Conservation (phyloP, 306 rosid species). For the Prunus persica region DNA sequence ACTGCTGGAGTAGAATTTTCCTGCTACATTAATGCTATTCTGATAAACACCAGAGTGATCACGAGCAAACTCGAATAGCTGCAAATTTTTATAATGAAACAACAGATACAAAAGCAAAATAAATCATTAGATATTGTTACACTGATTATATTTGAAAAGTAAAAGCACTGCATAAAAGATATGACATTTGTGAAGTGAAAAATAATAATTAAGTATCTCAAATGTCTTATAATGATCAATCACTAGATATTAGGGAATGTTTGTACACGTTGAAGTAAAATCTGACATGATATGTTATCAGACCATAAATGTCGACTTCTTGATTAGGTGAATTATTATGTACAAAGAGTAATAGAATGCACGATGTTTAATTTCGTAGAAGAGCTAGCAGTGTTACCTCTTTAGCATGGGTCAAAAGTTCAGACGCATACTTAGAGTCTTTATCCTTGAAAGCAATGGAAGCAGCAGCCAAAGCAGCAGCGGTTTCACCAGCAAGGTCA, state of each 20-base stretch:
- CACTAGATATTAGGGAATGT: too few relatives aligned
- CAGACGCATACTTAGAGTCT: conserved; percentile 22
- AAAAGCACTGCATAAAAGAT: not conserved
- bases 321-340: too few relatives aligned
- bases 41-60: conserved; percentile 37
- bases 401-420: conserved; percentile 39
- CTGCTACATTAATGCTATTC: conserved; percentile 31
- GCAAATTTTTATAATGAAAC: not conserved
- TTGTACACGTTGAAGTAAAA: not conserved
- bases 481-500: conserved; percentile 65
- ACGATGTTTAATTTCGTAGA: too few relatives aligned
- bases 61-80: conserved; percentile 48
- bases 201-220: not conserved
- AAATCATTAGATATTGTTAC: not conserved
- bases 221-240: too few relatives aligned
- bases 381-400: conserved; percentile 27
- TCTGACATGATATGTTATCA: not conserved
- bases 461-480: conserved; percentile 64
- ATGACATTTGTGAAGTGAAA: not conserved
- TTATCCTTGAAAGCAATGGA: conserved; percentile 34
- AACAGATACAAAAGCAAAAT: not conserved
- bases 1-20: conserved; percentile 41
- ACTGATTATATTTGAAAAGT: not conserved
- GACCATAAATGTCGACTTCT: not conserved
- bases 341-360: too few relatives aligned